phyloP scores from a whole-genome alignment of 345 rosid genomes.

The Populus davidiana region DNA sequence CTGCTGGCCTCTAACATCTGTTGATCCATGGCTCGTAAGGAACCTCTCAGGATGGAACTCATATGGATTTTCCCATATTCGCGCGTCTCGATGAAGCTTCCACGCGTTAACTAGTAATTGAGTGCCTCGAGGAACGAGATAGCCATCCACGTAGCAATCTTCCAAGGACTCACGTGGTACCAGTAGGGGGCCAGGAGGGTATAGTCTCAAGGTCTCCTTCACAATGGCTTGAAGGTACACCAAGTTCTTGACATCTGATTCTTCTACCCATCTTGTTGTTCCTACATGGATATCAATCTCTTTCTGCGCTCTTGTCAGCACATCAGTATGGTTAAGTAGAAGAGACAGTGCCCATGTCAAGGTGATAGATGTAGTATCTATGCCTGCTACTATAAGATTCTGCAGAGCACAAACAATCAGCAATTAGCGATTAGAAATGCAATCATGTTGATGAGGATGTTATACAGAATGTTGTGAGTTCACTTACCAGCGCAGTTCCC shows the following conservation, averaged over 20 bases:
- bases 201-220: constrained; percentile 48
- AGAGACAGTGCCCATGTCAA: constrained; percentile 48
- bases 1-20: constrained; percentile 19
- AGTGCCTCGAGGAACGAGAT: constrained; percentile 28
- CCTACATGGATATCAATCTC: constrained; percentile 54
- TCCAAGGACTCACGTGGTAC: constrained; percentile 37
- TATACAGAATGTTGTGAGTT: no score
- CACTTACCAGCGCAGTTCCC: constrained; percentile 57
- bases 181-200: constrained; percentile 32
- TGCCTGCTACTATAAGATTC: constrained; percentile 33
- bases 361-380: constrained; percentile 46
- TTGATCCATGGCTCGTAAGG: constrained; percentile 17
- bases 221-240: constrained; percentile 50
- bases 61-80: constrained; percentile 31
- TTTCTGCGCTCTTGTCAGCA: constrained; percentile 40
- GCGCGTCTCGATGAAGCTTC: constrained; percentile 43
- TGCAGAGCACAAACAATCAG: background rate
- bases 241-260: constrained; percentile 48
- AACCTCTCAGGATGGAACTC: constrained; percentile 32
- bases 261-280: constrained; percentile 42
- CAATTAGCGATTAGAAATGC: no score
- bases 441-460: no score
- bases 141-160: constrained; percentile 30
- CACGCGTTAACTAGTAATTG: constrained; percentile 32
- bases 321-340: constrained; percentile 39